Evolutionary conservation across 352 stramenopile species (phyloP).

Genomic region (Pythium rishiriense): DNA sequence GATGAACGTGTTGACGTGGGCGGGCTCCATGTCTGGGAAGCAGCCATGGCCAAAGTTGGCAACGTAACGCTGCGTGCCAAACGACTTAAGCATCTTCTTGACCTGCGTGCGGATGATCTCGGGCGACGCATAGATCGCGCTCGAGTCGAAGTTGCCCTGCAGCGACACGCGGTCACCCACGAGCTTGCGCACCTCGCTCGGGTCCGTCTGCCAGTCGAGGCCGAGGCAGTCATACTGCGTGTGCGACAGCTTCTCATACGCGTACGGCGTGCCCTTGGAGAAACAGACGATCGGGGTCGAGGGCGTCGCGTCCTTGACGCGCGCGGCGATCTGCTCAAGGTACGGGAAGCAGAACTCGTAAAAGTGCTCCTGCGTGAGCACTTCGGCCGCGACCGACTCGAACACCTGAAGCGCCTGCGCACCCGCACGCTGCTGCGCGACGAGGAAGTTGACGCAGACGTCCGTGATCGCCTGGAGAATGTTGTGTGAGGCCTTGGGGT

Average conservation of each 20-base stretch:
- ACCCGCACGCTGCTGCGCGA: conserved; percentile 92
- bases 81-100: conserved; percentile 93
- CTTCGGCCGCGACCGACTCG: conserved; percentile 95
- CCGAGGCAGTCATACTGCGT: conserved; percentile 95
- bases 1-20: conserved; percentile 95
- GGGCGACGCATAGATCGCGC: conserved; percentile 80
- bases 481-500: conserved; percentile 90
- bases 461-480: conserved; percentile 94
- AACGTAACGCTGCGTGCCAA: conserved; percentile 96
- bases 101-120: conserved; percentile 86
- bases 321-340: conserved; percentile 75
- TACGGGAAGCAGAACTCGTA: conserved; percentile 95
- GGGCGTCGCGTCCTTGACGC: conserved; percentile 69
- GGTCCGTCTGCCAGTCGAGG: conserved; percentile 94
- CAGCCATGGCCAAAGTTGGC: conserved; percentile 98
- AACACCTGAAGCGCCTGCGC: conserved; percentile 97
- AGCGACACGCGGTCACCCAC: conserved; percentile 73
- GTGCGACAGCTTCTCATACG: conserved; percentile 63
- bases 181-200: conserved; percentile 78
- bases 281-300: conserved; percentile 81
- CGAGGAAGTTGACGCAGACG: conserved; percentile 95
- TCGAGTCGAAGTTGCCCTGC: conserved; percentile 94
- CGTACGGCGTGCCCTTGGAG: conserved; percentile 85
- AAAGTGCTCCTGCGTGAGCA: conserved; percentile 94
- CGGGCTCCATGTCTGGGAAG: conserved; percentile 94